phyloP scores from a whole-genome alignment of 345 rosid genomes.

The Hevea brasiliensis region DNA sequence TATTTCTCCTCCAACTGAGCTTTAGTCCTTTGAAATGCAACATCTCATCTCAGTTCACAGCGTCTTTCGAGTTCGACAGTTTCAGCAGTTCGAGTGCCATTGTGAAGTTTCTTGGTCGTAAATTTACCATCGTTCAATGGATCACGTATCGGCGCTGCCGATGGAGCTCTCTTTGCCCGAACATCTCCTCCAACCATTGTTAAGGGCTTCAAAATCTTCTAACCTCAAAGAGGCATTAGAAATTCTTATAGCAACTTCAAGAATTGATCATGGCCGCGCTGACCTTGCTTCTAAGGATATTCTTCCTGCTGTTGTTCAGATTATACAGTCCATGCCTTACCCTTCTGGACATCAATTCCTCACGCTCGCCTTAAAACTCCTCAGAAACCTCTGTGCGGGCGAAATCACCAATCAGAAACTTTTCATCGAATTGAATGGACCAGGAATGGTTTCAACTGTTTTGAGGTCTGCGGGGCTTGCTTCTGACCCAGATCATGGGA shows the following conservation, averaged over 20 bases:
- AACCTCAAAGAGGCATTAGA: conserved; percentile 48
- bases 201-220: conserved; percentile 38
- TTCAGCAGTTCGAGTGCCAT: no score
- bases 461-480: conserved; percentile 25
- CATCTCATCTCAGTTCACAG: no score
- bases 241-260: conserved; percentile 45
- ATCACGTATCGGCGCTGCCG: no score
- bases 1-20: no score
- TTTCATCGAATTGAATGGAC: conserved; percentile 52
- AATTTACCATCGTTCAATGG: no score
- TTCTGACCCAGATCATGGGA: conserved; percentile 38
- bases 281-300: conserved; percentile 58
- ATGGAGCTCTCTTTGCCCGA: neutral
- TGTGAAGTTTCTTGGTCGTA: no score
- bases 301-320: conserved; percentile 43
- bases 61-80: no score
- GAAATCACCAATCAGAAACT: conserved; percentile 52
- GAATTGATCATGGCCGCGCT: conserved; percentile 49
- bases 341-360: conserved; percentile 35
- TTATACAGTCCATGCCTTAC: conserved; percentile 37
- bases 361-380: conserved; percentile 49
- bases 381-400: conserved; percentile 79
- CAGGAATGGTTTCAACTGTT: conserved; percentile 31
- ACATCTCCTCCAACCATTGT: conserved; percentile 39
- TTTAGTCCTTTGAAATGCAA: no score